A percentile compares a stretch with the other conserved stretches of the same genome.
Conservation (phyloP, 2,329 filamentous ascomycete genomes). For the Sarocladiaceae sp. region DNA sequence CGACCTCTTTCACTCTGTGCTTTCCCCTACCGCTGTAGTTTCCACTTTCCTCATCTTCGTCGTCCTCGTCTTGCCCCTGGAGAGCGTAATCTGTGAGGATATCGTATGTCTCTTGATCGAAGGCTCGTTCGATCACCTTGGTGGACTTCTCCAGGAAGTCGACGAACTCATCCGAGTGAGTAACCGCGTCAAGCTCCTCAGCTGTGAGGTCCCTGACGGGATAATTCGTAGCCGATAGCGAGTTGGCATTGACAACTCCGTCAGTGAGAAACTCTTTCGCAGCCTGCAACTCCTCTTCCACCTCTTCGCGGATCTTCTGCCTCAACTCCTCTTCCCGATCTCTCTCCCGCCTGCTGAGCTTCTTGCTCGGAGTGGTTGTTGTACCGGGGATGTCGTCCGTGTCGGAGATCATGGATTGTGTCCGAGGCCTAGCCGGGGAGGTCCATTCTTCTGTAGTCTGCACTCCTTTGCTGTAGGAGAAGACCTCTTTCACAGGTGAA, state of each 20-base stretch:
- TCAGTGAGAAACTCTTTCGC: slow-evolving; percentile 55
- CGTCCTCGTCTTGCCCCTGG: slow-evolving; percentile 66
- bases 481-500: slow-evolving; percentile 71
- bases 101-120: slow-evolving; percentile 89
- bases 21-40: slow-evolving; percentile 65
- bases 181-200: slow-evolving; percentile 86
- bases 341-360: slow-evolving; percentile 69
- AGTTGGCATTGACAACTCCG: slow-evolving; percentile 20
- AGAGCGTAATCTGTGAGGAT: slow-evolving; percentile 91
- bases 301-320: slow-evolving; percentile 76
- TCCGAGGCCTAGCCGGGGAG: slow-evolving; percentile 41
- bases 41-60: slow-evolving; percentile 73
- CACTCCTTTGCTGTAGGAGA: slow-evolving; percentile 95
- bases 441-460: slow-evolving; percentile 79
- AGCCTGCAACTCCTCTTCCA: slow-evolving; percentile 84
- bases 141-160: slow-evolving; percentile 94
- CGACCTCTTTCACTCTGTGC: slow-evolving; percentile 74
- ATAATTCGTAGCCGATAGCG: slow-evolving; percentile 46
- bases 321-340: slow-evolving; percentile 86
- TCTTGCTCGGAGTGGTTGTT: slow-evolving; percentile 60
- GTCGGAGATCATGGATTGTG: slow-evolving; percentile 44
- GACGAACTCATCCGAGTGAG: slow-evolving; percentile 85
- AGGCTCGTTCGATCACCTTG: slow-evolving; percentile 91
- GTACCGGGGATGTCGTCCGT: slow-evolving; percentile 51
- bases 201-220: slow-evolving; percentile 72